Evolutionary conservation across 306 rosid species (phyloP).

Genomic region (Cucumis melo): DNA sequence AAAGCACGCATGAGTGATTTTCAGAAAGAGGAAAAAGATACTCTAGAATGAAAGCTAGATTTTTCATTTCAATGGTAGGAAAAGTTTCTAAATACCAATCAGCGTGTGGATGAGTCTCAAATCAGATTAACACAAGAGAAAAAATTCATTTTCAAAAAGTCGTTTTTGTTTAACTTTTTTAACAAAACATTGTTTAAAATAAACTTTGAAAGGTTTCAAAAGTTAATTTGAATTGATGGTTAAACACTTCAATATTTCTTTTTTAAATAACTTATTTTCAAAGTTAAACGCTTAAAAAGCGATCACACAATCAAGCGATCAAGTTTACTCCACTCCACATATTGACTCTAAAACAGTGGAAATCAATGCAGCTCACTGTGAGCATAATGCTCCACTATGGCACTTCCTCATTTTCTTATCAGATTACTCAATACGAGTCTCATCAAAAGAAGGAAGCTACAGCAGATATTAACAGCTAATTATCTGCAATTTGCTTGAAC

Average conservation of each 20-base stretch:
- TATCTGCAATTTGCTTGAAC: background rate
- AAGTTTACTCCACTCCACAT: background rate
- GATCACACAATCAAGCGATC: background rate
- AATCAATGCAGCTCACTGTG: background rate
- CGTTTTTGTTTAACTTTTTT: too few species aligned
- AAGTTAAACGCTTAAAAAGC: background rate
- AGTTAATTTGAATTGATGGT: too few species aligned
- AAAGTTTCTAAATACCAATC: background rate
- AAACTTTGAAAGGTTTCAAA: too few species aligned
- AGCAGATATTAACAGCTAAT: background rate
- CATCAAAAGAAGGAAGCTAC: background rate
- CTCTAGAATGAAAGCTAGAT: background rate
- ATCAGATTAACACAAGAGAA: background rate
- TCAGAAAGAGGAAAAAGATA: background rate
- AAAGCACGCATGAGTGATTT: background rate
- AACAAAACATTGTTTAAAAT: too few species aligned
- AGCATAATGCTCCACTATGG: conserved; percentile 3
- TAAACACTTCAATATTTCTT: too few species aligned
- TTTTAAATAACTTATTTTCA: too few species aligned
- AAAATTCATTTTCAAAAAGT: too few species aligned
- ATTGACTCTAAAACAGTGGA: background rate
- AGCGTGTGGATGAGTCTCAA: background rate
- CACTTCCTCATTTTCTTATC: background rate
- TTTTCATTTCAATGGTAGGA: background rate
- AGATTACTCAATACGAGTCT: background rate